Evolutionary conservation across 2,329 filamentous ascomycete genomes (phyloP).

Genomic region (Dactylellina cionopaga): DNA sequence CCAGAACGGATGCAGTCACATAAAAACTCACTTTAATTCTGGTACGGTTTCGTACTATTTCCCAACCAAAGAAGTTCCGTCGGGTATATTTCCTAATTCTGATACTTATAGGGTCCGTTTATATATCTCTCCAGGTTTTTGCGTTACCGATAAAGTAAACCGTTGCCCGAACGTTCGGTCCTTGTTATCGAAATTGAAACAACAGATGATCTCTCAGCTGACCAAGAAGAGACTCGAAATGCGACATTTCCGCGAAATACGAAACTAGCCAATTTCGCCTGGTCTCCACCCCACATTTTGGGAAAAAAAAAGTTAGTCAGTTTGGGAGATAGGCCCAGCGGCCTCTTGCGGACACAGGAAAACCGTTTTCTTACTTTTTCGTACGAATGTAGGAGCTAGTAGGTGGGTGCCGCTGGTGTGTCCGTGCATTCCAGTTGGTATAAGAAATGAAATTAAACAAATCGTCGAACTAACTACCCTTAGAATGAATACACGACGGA

Average conservation of each 20-base stretch:
- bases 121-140: neutral
- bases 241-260: conserved; percentile 8
- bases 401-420: conserved; percentile 5
- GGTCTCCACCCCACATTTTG: conserved; percentile 40
- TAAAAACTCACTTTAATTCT: neutral
- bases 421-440: conserved; percentile 42
- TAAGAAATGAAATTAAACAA: too few species aligned
- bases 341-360: too few species aligned
- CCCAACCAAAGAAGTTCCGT: neutral
- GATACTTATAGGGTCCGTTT: conserved; percentile 12
- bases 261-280: conserved; percentile 26
- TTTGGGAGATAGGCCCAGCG: conserved; percentile 18
- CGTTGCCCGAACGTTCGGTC: neutral
- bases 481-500: too few species aligned
- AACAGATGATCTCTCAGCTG: conserved; percentile 39
- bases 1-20: too few species aligned
- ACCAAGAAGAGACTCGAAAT: conserved; percentile 20
- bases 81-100: conserved; percentile 15
- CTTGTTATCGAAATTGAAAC: conserved; percentile 20
- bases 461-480: too few species aligned
- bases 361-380: neutral
- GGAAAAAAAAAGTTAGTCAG: conserved; percentile 36
- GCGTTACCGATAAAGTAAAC: conserved; percentile 30
- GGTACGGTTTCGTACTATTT: neutral
- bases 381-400: conserved; percentile 10